phyloP scores from a whole-genome alignment of 148 eudicot genomes.

The Silene latifolia region DNA sequence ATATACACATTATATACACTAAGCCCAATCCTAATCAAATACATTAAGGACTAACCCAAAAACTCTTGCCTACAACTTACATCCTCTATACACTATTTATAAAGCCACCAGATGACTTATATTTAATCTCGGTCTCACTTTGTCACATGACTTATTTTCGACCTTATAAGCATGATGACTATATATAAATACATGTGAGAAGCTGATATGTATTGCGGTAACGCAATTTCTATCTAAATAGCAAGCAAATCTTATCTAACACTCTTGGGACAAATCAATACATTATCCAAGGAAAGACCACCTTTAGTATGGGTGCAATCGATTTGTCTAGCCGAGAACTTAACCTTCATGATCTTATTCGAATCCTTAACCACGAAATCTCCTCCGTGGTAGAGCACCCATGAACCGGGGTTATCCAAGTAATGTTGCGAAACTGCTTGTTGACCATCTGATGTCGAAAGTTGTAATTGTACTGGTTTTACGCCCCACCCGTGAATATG shows the following conservation, averaged over 20 bases:
- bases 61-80: neutral
- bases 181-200: neutral
- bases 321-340: slow-evolving; percentile 71
- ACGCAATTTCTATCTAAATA: slow-evolving; percentile 11
- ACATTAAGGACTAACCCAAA: neutral
- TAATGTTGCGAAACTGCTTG: slow-evolving; percentile 37
- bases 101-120: neutral
- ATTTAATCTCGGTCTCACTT: neutral
- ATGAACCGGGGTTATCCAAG: slow-evolving; percentile 53
- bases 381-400: slow-evolving; percentile 67
- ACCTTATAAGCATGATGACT: too few relatives aligned
- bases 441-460: slow-evolving; percentile 70
- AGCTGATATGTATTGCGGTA: neutral
- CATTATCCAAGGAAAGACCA: slow-evolving; percentile 75
- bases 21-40: too few relatives aligned
- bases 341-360: slow-evolving; percentile 43
- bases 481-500: slow-evolving; percentile 78
- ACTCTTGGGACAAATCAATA: slow-evolving; percentile 52
- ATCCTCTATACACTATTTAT: neutral
- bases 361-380: slow-evolving; percentile 57
- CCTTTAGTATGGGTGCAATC: slow-evolving; percentile 93
- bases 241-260: slow-evolving; percentile 24
- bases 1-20: slow-evolving; percentile 9
- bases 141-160: neutral
- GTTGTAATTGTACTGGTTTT: slow-evolving; percentile 58